phyloP scores from a whole-genome alignment of 2,329 filamentous ascomycete species.

The Paraphaeosphaeria sporulosa region DNA sequence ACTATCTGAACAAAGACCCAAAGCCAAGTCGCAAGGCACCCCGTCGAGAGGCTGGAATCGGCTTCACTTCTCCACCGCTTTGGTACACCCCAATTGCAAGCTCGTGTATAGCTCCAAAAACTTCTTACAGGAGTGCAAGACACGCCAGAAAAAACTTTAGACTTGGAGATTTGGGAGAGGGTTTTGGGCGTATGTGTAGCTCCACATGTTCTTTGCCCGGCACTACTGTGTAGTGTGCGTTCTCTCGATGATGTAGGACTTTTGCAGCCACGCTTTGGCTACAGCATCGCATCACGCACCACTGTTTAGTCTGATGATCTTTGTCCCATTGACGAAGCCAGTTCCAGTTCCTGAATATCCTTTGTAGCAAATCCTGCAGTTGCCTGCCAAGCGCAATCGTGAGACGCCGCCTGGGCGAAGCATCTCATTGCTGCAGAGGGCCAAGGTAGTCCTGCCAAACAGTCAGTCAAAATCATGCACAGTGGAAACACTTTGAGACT shows the following conservation, averaged over 20 bases:
- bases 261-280: constrained; percentile 2
- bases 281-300: constrained; percentile 1
- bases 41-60: constrained; percentile 7
- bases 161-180: background rate
- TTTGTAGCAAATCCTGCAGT: constrained; percentile 1
- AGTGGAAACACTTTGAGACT: background rate
- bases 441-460: constrained; percentile 50
- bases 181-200: background rate
- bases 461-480: constrained; percentile 21
- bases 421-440: constrained; percentile 40
- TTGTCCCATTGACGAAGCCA: background rate
- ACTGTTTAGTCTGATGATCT: background rate
- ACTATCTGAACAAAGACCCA: constrained; percentile 17
- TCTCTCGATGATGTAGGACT: background rate
- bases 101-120: background rate
- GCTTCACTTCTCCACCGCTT: constrained; percentile 11
- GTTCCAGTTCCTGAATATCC: background rate
- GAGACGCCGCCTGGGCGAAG: constrained; percentile 5
- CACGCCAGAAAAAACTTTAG: background rate
- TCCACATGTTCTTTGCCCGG: background rate
- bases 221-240: constrained; percentile 3
- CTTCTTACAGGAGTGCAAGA: background rate
- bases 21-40: constrained; percentile 13
- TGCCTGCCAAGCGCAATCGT: constrained; percentile 12
- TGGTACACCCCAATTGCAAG: constrained; percentile 11